A percentile compares a stretch with the other conserved stretches of the same genome.
phyloP scores from a whole-genome alignment of 2,329 filamentous ascomycete species.

The Tolypocladium album region DNA sequence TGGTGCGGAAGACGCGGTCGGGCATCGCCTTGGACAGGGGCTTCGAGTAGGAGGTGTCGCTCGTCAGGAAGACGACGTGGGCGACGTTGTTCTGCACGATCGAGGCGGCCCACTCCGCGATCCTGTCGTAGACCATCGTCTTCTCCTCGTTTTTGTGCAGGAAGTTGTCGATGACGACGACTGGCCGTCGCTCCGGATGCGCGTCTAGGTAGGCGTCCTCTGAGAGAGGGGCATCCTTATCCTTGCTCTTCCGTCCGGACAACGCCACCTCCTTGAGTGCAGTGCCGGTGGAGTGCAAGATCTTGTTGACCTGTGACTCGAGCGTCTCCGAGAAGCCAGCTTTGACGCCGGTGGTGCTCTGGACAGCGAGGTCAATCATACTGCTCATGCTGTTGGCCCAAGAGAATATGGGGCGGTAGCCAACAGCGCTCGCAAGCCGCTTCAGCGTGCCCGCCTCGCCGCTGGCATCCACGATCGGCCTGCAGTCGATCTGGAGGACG shows the following conservation, averaged over 20 bases:
- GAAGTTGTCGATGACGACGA: conserved; percentile 89
- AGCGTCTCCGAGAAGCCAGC: conserved; percentile 89
- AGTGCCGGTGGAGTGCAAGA: conserved; percentile 70
- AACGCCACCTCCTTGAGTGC: conserved; percentile 73
- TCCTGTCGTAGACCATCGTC: conserved; percentile 61
- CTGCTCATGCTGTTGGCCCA: conserved; percentile 95
- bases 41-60: conserved; percentile 81
- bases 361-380: conserved; percentile 82
- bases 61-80: conserved; percentile 90
- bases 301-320: conserved; percentile 81
- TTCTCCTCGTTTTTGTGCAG: conserved; percentile 62
- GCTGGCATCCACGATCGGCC: conserved; percentile 80
- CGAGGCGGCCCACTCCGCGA: conserved; percentile 81
- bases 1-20: conserved; percentile 79
- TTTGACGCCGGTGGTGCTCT: conserved; percentile 89
- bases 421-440: conserved; percentile 70
- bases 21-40: conserved; percentile 78
- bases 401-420: conserved; percentile 87
- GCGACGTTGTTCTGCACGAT: conserved; percentile 81
- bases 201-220: conserved; percentile 86
- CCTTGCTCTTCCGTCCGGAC: conserved; percentile 55
- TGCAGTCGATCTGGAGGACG: conserved; percentile 83
- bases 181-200: conserved; percentile 71
- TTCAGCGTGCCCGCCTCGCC: conserved; percentile 81
- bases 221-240: conserved; percentile 60